Evolutionary conservation across 2,329 filamentous ascomycete species (phyloP).

Genomic region (Stachybotrys chartarum): DNA sequence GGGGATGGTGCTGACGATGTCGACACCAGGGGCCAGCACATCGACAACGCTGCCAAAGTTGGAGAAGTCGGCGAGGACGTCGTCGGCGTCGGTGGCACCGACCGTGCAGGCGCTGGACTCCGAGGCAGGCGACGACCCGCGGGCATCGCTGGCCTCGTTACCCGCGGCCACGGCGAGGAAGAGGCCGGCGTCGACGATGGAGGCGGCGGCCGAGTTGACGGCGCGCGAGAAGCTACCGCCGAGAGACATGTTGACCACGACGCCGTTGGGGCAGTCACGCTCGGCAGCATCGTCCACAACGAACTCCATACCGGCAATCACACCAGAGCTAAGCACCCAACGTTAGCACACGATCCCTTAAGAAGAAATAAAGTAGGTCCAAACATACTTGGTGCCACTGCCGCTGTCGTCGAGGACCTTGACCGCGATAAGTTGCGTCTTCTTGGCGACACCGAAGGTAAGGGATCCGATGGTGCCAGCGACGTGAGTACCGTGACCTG

Average conservation of each 20-base stretch:
- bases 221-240: conserved; percentile 36
- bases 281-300: conserved; percentile 25
- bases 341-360: neutral
- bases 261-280: conserved; percentile 31
- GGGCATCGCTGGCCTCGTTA: conserved; percentile 37
- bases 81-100: conserved; percentile 31
- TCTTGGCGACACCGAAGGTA: conserved; percentile 35
- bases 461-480: conserved; percentile 35
- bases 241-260: conserved; percentile 48
- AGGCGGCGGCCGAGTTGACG: conserved; percentile 40
- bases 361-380: neutral
- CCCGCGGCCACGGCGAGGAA: conserved; percentile 50
- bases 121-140: conserved; percentile 37
- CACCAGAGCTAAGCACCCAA: conserved; percentile 21
- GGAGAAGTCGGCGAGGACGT: conserved; percentile 36
- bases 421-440: conserved; percentile 42
- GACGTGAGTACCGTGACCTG: conserved; percentile 38
- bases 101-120: conserved; percentile 40
- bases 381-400: conserved; percentile 8
- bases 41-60: conserved; percentile 42
- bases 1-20: conserved; percentile 37
- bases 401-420: conserved; percentile 46
- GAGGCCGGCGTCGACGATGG: conserved; percentile 33
- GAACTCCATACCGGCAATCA: conserved; percentile 37
- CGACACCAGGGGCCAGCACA: conserved; percentile 40